Base-by-base conservation (phyloP, 768 basidiomycete species). In the Termitomyces heimii region DNA sequence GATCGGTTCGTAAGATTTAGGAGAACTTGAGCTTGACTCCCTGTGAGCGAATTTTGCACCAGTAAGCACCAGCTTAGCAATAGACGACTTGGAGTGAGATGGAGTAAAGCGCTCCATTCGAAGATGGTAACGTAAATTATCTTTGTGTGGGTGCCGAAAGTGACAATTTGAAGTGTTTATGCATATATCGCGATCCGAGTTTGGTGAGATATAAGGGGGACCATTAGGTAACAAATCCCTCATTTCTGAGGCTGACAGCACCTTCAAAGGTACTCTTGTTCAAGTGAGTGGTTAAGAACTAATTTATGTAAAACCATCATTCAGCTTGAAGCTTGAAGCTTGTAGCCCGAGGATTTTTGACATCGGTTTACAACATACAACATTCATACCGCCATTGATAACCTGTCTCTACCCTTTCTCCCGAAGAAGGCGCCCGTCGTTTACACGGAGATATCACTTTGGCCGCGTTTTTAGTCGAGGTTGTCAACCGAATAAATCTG, bases 361-460 rank as follows among this genome's bases (percentile, higher is more conserved):
- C 42, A 43, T 14, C 48, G 7, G 31, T 22, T 22, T n/a, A n/a
- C n/a, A n/a, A n/a, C n/a, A n/a, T n/a, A 2, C 31, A 34, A 34
- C 31, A 49, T 49, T 49, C 31, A 34, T 34, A n/a, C 14, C 14
- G 5, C 16, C 7, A 35, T 35, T 47, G 12, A 24, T 31, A 47
- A 47, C 46, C n/a, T 47, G 18, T 49, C 31, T 26, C 24, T 22
- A 26, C 47, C 5, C 37, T 20, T 4, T 24, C 22, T 44, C 13
- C 16, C 52, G 32, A 29, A 43, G 59, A 48, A 51, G 12, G 29
- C 35, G 5, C 43, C 8, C 44, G 40, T 18, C 46, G 31, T 48
- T 16, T 48, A 45, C 31, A 18, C 58, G 61, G 61, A 59, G 61
- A 54, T 62, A 61, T 61, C 54, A 59, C 60, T 59, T 63, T 58